Base-by-base conservation (phyloP, 768 basidiomycete species). In the Clitopilus passeckerianus region DNA sequence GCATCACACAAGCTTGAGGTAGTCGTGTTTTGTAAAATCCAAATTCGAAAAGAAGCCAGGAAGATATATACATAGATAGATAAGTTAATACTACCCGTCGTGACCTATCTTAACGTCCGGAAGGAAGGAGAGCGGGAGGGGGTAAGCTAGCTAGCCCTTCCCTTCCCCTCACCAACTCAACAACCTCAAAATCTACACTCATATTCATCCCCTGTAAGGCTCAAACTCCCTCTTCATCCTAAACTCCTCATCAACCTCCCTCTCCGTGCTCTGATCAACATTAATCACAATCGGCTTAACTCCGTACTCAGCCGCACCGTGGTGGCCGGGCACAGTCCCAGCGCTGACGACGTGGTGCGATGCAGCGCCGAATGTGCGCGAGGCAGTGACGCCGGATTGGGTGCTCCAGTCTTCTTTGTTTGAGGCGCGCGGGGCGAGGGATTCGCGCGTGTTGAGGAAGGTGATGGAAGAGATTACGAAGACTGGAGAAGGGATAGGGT, bases 381-480 rank as follows among this genome's bases (percentile, higher is more conserved):
- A 41, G 37, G 12, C 27, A 30, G 27, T 41, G 37, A 41, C 18
- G 18, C 46, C 46, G 12, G 46, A 50, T 10, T 50, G 20, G 46
- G 16, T 50, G 10, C 46, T 50, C 46, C 46, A 50, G 16, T 50
- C 46, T 18, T 50, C 20, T 50, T 50, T 18, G 46, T 50, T 23
- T 2, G 16, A n/a, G 2, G n/a, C 16, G 22, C 46, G n/a, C 4
- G 46, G 16, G 2, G 16, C n/a, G 46, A 22, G 20, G 22, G 46
- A 50, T 18, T 50, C n/a, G 18, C 46, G 46, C 9, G 46, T 50
- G 46, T 50, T 50, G 46, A 50, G 46, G 22, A 16, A 50, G 6
- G 61, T 63, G 43, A 65, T 62, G n/a, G 64, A 59, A 6, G 60
- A 56, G 22, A 63, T 53, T 24, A 65, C 60, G 34, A 62, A 65